phyloP scores from a whole-genome alignment of 2,329 filamentous ascomycete genomes.

The Cladosporium sp. region DNA sequence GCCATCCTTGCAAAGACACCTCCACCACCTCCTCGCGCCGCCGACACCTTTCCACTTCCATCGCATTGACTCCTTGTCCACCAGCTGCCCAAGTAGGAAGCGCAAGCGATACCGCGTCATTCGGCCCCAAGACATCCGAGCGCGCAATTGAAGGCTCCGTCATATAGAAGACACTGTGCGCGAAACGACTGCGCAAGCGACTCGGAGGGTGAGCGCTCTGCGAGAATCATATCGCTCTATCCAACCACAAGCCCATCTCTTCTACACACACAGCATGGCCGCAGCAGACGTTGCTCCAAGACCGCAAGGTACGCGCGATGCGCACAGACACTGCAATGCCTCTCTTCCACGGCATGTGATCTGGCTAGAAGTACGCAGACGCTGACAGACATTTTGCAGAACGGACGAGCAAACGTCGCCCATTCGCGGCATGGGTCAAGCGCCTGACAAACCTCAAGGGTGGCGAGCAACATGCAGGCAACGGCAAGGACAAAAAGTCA shows the following conservation, averaged over 20 bases:
- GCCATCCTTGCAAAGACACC: neutral
- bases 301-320: slow-evolving; percentile 38
- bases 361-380: neutral
- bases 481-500: slow-evolving; percentile 37
- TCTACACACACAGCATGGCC: slow-evolving; percentile 34
- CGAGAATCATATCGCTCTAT: neutral
- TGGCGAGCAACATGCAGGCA: slow-evolving; percentile 43
- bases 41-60: neutral
- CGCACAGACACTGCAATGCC: neutral
- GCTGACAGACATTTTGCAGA: slow-evolving; percentile 50
- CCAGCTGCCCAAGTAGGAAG: neutral
- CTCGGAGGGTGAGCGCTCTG: no score
- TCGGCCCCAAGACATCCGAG: neutral
- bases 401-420: slow-evolving; percentile 69
- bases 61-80: neutral
- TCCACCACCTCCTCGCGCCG: neutral
- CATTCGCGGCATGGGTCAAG: slow-evolving; percentile 92
- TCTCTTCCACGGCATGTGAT: neutral
- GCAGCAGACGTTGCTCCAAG: slow-evolving; percentile 41
- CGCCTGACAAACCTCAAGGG: slow-evolving; percentile 87
- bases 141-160: neutral
- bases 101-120: slow-evolving; percentile 10
- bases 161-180: no score
- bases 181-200: no score
- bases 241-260: no score